These are phyloP conservation scores for Symmetrospora coprosmae DNA, from an alignment of 768 basidiomycete genomes.

Conservation along the genomic window DNA sequence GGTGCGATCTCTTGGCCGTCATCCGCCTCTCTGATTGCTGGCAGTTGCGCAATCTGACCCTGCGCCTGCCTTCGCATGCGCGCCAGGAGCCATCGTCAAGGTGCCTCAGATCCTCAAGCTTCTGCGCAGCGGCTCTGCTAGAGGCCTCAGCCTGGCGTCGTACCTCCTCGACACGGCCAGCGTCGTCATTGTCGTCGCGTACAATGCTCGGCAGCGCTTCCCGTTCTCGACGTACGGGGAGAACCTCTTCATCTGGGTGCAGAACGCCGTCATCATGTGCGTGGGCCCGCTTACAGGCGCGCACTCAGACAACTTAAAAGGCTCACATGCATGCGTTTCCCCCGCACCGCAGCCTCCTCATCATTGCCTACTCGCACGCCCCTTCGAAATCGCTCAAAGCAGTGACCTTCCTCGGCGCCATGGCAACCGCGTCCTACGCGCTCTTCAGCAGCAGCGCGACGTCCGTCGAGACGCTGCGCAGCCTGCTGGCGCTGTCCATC, in stretches of 20 bases:
- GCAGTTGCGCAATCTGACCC: background rate
- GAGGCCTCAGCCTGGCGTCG: conserved; percentile 71
- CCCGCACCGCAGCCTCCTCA: conserved; percentile 24
- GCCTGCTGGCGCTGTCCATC: conserved; percentile 70
- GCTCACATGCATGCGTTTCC: background rate
- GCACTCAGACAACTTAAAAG: background rate
- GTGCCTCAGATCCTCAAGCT: conserved; percentile 82
- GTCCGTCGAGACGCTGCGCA: conserved; percentile 46
- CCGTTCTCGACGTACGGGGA: conserved; percentile 98
- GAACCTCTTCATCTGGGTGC: conserved; percentile 60
- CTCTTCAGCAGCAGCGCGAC: conserved; percentile 33
- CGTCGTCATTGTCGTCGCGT: conserved; percentile 76
- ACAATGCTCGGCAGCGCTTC: conserved; percentile 68
- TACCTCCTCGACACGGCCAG: conserved; percentile 81
- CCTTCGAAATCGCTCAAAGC: conserved; percentile 32
- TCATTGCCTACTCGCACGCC: conserved; percentile 28
- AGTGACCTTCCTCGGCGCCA: conserved; percentile 37
- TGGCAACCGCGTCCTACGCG: conserved; percentile 41
- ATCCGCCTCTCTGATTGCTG: background rate
- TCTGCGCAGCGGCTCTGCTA: conserved; percentile 56
- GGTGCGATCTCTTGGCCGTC: conserved; percentile 10
- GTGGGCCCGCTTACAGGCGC: background rate
- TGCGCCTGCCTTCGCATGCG: background rate
- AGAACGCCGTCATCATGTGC: conserved; percentile 23
- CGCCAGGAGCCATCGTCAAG: conserved; percentile 82